Conservation (phyloP, 225 moss, liverwort and hornwort genomes). For the Marchantia polymorpha region DNA sequence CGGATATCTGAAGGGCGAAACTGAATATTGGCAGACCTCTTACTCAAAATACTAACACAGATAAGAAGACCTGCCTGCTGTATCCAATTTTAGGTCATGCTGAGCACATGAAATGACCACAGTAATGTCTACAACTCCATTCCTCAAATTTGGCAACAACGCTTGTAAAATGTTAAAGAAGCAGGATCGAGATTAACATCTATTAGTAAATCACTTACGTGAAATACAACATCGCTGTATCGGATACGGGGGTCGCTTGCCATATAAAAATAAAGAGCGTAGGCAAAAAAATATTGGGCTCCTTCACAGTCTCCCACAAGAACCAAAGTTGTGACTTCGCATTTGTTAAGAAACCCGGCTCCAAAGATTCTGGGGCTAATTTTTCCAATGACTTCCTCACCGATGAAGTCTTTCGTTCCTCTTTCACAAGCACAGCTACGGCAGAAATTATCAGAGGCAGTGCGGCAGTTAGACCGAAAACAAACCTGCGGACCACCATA, state of each 20-base stretch:
- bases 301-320: slow-evolving; percentile 81
- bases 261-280: slow-evolving; percentile 92
- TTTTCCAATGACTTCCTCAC: slow-evolving; percentile 43
- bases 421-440: slow-evolving; percentile 74
- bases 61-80: no score
- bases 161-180: no score
- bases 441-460: slow-evolving; percentile 85
- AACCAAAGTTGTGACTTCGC: slow-evolving; percentile 65
- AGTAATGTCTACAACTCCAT: no score
- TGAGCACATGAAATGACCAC: no score
- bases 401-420: slow-evolving; percentile 46
- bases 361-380: slow-evolving; percentile 34
- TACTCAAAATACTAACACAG: background rate
- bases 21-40: background rate
- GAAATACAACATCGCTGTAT: slow-evolving; percentile 97
- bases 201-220: slow-evolving; percentile 41
- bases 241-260: slow-evolving; percentile 92
- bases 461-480: slow-evolving; percentile 77
- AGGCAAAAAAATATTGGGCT: slow-evolving; percentile 85
- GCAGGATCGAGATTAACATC: no score
- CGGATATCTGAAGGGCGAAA: background rate
- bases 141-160: no score
- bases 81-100: background rate
- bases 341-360: slow-evolving; percentile 55
- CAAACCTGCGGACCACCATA: slow-evolving; percentile 57